These are phyloP conservation scores for Arachis hypogaea DNA, from an alignment of 306 rosid genomes.

Conservation along the genomic window DNA sequence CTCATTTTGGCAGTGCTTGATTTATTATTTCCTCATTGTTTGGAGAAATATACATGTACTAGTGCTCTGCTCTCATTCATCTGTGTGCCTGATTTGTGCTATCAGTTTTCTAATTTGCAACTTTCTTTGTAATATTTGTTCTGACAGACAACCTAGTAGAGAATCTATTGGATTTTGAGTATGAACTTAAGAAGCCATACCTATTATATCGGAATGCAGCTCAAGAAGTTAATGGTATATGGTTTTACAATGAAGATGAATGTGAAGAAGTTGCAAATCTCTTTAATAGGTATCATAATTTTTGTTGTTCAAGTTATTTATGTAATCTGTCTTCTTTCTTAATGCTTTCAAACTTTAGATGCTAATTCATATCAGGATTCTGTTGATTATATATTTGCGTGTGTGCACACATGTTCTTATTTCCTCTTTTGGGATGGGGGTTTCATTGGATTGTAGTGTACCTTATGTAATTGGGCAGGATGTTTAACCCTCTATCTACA, in stretches of 20 bases:
- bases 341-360: slow-evolving; percentile 23
- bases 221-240: slow-evolving; percentile 96
- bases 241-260: slow-evolving; percentile 94
- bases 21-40: not conserved
- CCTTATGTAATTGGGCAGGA: slow-evolving; percentile 10
- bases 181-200: slow-evolving; percentile 89
- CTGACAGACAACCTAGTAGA: slow-evolving; percentile 88
- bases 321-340: slow-evolving; percentile 23
- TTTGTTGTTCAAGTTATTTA: slow-evolving; percentile 13
- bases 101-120: slow-evolving; percentile 24
- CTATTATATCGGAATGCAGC: slow-evolving; percentile 84
- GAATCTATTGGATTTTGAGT: slow-evolving; percentile 94
- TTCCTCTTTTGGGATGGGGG: no score
- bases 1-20: not conserved
- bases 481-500: slow-evolving; percentile 47
- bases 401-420: not conserved
- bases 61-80: slow-evolving; percentile 1
- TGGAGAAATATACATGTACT: slow-evolving; percentile 17
- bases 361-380: slow-evolving; percentile 23
- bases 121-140: slow-evolving; percentile 36
- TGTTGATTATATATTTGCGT: not conserved
- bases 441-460: not conserved
- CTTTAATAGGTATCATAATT: slow-evolving; percentile 63
- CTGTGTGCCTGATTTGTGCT: slow-evolving; percentile 29
- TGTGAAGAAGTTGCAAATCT: slow-evolving; percentile 95